Conservation (phyloP, 768 basidiomycete species). For the Russula brevipes region DNA sequence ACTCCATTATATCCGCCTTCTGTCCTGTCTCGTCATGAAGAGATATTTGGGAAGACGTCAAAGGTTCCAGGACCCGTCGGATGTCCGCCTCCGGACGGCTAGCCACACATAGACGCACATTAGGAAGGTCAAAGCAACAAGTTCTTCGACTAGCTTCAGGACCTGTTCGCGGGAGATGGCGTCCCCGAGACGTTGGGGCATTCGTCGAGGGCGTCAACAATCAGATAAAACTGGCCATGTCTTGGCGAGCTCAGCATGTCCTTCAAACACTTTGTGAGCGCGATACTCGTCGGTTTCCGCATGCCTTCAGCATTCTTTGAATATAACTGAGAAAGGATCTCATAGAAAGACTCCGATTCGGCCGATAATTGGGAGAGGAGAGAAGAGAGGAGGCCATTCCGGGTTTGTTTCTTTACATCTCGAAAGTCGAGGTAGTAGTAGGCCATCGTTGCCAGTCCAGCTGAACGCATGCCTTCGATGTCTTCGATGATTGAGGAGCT, state of each 20-base stretch:
- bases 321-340: not conserved
- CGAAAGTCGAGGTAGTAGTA: not conserved
- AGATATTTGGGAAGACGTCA: not conserved
- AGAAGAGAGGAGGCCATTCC: not conserved
- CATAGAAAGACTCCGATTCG: not conserved
- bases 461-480: not conserved
- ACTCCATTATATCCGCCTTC: not conserved
- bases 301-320: not conserved
- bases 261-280: not conserved
- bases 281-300: not conserved
- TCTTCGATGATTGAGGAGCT: conserved; percentile 3
- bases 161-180: not conserved
- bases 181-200: not conserved
- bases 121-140: not conserved
- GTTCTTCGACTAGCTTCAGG: not conserved
- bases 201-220: not conserved
- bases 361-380: not conserved
- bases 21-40: not conserved
- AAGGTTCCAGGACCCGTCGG: not conserved
- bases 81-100: not conserved
- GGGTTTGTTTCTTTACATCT: not conserved
- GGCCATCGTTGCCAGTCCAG: not conserved
- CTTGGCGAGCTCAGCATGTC: not conserved
- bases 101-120: not conserved
- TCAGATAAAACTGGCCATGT: not conserved